These are phyloP conservation scores for Schizophyllum amplum DNA, from an alignment of 1,284 basidiomycete species.

Conservation along the genomic window DNA sequence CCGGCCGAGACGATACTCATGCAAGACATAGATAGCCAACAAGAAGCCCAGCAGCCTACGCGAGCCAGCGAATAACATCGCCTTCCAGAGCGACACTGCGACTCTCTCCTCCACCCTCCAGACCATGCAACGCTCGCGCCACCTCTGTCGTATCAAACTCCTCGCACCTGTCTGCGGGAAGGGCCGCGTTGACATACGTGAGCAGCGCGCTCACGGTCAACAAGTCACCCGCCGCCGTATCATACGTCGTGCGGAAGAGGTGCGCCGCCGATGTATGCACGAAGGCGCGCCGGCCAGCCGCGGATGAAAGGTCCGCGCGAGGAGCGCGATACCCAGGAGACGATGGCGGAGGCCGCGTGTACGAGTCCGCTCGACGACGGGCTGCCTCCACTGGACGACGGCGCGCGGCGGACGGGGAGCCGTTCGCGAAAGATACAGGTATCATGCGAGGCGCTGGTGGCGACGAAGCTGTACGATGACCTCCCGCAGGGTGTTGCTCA, in stretches of 20 bases:
- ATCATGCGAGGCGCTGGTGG: background rate
- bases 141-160: constrained; percentile 72
- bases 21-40: background rate
- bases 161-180: constrained; percentile 69
- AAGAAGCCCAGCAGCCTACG: background rate
- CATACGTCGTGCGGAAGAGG: constrained; percentile 59
- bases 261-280: constrained; percentile 48
- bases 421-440: background rate
- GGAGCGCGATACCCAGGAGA: constrained; percentile 29
- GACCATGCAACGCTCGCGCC: constrained; percentile 33
- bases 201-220: constrained; percentile 58
- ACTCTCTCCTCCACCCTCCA: constrained; percentile 1
- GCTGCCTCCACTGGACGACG: background rate
- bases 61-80: background rate
- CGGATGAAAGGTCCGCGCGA: constrained; percentile 49
- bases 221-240: constrained; percentile 39
- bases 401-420: constrained; percentile 5
- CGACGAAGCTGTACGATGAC: background rate
- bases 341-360: background rate
- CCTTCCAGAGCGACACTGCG: background rate
- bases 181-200: constrained; percentile 63
- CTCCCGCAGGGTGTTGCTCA: background rate
- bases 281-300: constrained; percentile 48
- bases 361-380: background rate
- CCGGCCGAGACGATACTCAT: background rate